Evolutionary conservation across 1,284 basidiomycete genomes (phyloP).

Genomic region (Thecaphora thlaspeos): DNA sequence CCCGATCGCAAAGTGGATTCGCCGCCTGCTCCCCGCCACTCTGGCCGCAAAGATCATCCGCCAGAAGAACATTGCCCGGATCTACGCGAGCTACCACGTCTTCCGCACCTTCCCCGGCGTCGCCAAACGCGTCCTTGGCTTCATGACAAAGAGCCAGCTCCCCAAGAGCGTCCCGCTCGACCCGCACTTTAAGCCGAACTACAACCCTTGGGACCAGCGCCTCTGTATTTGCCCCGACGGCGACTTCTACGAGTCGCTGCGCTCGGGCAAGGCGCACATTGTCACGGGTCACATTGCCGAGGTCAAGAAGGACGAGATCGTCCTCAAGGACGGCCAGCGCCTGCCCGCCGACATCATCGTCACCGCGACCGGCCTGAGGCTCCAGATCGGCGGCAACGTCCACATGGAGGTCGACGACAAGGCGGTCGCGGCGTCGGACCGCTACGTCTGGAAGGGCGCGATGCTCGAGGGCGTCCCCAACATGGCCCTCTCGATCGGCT

Average conservation of each 20-base stretch:
- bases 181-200: conserved; percentile 57
- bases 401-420: conserved; percentile 45
- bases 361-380: conserved; percentile 55
- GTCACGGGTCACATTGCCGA: conserved; percentile 54
- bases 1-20: conserved; percentile 36
- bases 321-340: conserved; percentile 43
- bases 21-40: conserved; percentile 38
- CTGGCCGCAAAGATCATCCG: conserved; percentile 30
- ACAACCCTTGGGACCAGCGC: conserved; percentile 58
- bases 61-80: conserved; percentile 41
- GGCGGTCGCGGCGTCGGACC: conserved; percentile 20
- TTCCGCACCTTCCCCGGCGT: conserved; percentile 50
- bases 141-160: conserved; percentile 34
- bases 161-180: conserved; percentile 48
- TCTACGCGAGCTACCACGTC: conserved; percentile 50
- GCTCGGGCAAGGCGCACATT: conserved; percentile 52
- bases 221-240: conserved; percentile 55
- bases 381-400: conserved; percentile 46
- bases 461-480: conserved; percentile 57
- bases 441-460: conserved; percentile 49
- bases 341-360: conserved; percentile 56
- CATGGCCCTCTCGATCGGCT: conserved; percentile 45
- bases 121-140: conserved; percentile 32
- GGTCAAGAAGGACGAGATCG: conserved; percentile 44
- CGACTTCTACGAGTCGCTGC: conserved; percentile 52